Base-by-base conservation (phyloP, 2,329 filamentous ascomycete species). In the Pseudohalonectria lignicola region DNA sequence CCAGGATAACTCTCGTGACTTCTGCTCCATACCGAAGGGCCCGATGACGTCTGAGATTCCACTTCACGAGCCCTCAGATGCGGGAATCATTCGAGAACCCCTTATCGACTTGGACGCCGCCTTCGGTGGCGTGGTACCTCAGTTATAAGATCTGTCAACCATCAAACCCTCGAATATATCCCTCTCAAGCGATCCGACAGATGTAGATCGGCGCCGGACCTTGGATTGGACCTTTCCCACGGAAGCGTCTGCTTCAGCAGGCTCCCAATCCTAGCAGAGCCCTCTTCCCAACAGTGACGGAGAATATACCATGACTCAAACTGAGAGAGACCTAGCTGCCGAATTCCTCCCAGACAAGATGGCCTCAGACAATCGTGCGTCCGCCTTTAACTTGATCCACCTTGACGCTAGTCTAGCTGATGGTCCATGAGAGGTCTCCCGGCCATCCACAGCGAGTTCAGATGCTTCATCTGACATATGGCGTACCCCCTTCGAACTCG, bases 21-120 rank as follows among this genome's bases (percentile, higher is more conserved):
- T 79, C 47, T 81, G 80, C 47, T 71, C 71, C 15, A 61, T 58
- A 23, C 56, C 55, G 0, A 59, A 66, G 19, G 60, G 61, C 2
- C 56, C 60, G 1, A 59, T 60, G 4, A 55, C 42, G 49, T 77
- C 74, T 0, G 76, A 80, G 48, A 60, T 81, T 7, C 75, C 76
- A 0, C 54, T 80, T 2, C 63, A 74, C 18, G 66, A 79, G 42
- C 67, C 76, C 47, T 72, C 71, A 31, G 61, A 53, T 48, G 67
- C 63, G 53, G 49, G 63, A 45, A 53, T 69, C 3, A 64, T 79
- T 13, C 61, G 72, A 39, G 75, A 80, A 49, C 78, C 76, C 1
- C 62, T 80, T 15, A 82, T 81, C 40, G 76, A 81, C 46, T 63
- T 81, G 8, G 77, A 79, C 43, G 71, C 66, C 2, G 78, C 74